Evolutionary conservation across 768 basidiomycete species (phyloP).

Genomic region (Podaxis mareebaensis): DNA sequence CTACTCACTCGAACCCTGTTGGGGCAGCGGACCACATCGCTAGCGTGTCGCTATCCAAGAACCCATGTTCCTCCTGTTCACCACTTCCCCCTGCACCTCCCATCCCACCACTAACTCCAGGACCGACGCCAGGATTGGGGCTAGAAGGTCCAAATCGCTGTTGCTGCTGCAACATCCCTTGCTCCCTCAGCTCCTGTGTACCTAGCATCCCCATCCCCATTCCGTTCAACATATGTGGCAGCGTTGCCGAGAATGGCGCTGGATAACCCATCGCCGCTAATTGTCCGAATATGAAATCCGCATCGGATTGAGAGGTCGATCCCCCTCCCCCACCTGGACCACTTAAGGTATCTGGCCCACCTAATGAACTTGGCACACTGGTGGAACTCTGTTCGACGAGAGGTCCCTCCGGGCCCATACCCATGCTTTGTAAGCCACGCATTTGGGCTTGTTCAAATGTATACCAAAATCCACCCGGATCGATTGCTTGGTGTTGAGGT

Average conservation of each 20-base stretch:
- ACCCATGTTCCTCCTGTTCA: conserved; percentile 19
- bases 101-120: neutral
- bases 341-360: neutral
- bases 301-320: conserved; percentile 1
- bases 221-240: conserved; percentile 11
- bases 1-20: conserved; percentile 61
- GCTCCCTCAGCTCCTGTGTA: neutral
- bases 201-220: conserved; percentile 12
- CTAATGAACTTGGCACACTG: neutral
- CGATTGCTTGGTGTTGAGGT: neutral
- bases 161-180: neutral
- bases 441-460: neutral
- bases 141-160: neutral
- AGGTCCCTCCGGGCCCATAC: neutral
- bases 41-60: conserved; percentile 51
- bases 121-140: neutral
- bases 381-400: neutral
- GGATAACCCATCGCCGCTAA: conserved; percentile 15
- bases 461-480: conserved; percentile 14
- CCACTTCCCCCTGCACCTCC: neutral
- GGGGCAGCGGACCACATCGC: conserved; percentile 75
- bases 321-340: neutral
- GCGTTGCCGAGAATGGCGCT: neutral
- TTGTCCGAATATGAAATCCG: conserved; percentile 14
- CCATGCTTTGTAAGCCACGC: neutral